phyloP scores from a whole-genome alignment of 140 eudicot species.

The Senecio squalidus region DNA sequence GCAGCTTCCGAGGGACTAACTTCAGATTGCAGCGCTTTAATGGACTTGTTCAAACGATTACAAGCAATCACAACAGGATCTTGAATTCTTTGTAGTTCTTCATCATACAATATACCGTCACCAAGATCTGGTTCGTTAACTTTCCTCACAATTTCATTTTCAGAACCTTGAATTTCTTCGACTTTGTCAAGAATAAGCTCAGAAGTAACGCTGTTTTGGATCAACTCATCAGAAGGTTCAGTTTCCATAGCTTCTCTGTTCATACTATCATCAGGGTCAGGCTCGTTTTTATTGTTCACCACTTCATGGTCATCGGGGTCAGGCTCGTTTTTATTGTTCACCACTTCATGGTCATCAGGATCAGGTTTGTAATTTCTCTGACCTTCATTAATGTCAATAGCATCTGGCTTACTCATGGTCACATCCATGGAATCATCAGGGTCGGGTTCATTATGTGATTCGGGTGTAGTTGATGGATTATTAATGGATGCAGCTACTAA shows the following conservation, averaged over 20 bases:
- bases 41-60: slow-evolving; percentile 57
- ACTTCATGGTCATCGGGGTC: slow-evolving; percentile 15
- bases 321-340: slow-evolving; percentile 14
- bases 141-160: slow-evolving; percentile 2
- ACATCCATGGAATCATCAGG: slow-evolving; percentile 26
- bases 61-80: slow-evolving; percentile 61
- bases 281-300: neutral
- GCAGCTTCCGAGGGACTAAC: slow-evolving; percentile 45
- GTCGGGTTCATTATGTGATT: slow-evolving; percentile 33
- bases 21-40: slow-evolving; percentile 59
- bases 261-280: slow-evolving; percentile 10
- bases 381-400: slow-evolving; percentile 10
- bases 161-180: neutral
- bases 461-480: slow-evolving; percentile 25
- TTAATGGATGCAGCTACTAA: slow-evolving; percentile 35
- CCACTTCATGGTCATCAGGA: slow-evolving; percentile 25
- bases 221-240: slow-evolving; percentile 13
- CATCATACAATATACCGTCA: slow-evolving; percentile 28
- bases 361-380: slow-evolving; percentile 29
- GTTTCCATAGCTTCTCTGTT: slow-evolving; percentile 22
- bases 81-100: slow-evolving; percentile 67
- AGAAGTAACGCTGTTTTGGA: neutral
- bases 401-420: slow-evolving; percentile 11
- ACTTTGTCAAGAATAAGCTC: neutral
- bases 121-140: slow-evolving; percentile 20